Evolutionary conservation across 495 filamentous ascomycete genomes (phyloP).

Genomic region (Corynascus novoguineensis): DNA sequence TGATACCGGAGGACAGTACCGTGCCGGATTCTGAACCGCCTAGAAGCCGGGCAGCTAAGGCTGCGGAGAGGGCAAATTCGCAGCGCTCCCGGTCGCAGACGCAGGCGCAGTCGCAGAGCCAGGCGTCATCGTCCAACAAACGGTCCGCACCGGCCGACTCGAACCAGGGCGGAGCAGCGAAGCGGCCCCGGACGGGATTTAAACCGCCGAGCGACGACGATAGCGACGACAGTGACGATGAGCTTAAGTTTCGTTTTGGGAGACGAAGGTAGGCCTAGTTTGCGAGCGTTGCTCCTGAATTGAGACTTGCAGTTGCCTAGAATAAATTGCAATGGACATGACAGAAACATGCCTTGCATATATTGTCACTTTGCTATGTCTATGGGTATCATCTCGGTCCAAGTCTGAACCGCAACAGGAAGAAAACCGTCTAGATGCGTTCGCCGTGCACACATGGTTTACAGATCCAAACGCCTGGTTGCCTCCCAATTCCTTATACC

Average conservation of each 20-base stretch:
- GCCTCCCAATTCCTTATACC: too few species aligned
- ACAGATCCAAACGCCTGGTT: neutral
- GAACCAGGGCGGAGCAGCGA: slow-evolving; percentile 35
- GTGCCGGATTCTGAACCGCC: slow-evolving; percentile 20
- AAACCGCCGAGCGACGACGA: slow-evolving; percentile 34
- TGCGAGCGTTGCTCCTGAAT: neutral
- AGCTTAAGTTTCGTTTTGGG: slow-evolving; percentile 48
- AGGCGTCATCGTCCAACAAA: slow-evolving; percentile 29
- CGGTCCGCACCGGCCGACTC: slow-evolving; percentile 25
- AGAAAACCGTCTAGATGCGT: neutral
- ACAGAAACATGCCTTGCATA: neutral
- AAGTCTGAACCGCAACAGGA: neutral
- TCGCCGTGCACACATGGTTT: neutral
- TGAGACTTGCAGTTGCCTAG: neutral
- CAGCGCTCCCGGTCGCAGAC: slow-evolving; percentile 18
- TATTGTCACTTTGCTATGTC: neutral
- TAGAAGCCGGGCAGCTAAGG: slow-evolving; percentile 27
- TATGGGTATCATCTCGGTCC: slow-evolving; percentile 28
- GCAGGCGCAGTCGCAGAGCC: slow-evolving; percentile 31
- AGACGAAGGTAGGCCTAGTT: slow-evolving; percentile 18
- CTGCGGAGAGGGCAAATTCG: slow-evolving; percentile 27
- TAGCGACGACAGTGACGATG: slow-evolving; percentile 48
- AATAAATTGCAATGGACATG: neutral
- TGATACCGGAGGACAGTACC: neutral
- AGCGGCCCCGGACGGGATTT: slow-evolving; percentile 37